phyloP scores from a whole-genome alignment of 495 filamentous ascomycete species.

The Physcia stellaris region DNA sequence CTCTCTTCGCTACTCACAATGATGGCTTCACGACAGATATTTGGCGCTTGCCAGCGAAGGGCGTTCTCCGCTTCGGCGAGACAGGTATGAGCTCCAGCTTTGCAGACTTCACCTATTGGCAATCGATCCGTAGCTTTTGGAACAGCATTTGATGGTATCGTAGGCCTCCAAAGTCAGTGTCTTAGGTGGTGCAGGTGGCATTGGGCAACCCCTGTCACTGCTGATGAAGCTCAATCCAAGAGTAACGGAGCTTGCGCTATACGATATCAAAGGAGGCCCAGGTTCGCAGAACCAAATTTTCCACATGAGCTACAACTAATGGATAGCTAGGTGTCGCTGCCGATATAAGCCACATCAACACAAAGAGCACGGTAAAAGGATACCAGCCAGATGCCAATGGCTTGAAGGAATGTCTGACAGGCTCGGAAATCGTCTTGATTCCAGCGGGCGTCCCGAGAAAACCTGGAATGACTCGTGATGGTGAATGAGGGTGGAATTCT shows the following conservation, averaged over 20 bases:
- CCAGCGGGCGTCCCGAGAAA: conserved; percentile 97
- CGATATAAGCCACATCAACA: conserved; percentile 97
- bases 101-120: not conserved
- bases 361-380: conserved; percentile 86
- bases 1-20: conserved; percentile 46
- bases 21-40: conserved; percentile 63
- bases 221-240: conserved; percentile 96
- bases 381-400: conserved; percentile 67
- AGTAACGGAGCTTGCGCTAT: conserved; percentile 83
- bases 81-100: conserved; percentile 50
- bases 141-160: no score
- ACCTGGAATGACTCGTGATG: conserved; percentile 98
- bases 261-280: conserved; percentile 90
- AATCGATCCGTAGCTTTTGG: conserved; percentile 21
- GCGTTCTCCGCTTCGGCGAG: conserved; percentile 86
- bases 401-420: conserved; percentile 64
- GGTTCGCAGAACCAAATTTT: conserved; percentile 43
- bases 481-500: conserved; percentile 21
- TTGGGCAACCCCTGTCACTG: conserved; percentile 94
- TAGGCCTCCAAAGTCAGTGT: conserved; percentile 95
- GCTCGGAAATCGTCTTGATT: conserved; percentile 87
- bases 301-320: conserved; percentile 3
- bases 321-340: conserved; percentile 75
- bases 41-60: conserved; percentile 64
- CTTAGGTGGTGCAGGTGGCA: conserved; percentile 90